Evolutionary conservation across 805 yeast genomes (phyloP).

Genomic region (Monosporozyma servazzii): DNA sequence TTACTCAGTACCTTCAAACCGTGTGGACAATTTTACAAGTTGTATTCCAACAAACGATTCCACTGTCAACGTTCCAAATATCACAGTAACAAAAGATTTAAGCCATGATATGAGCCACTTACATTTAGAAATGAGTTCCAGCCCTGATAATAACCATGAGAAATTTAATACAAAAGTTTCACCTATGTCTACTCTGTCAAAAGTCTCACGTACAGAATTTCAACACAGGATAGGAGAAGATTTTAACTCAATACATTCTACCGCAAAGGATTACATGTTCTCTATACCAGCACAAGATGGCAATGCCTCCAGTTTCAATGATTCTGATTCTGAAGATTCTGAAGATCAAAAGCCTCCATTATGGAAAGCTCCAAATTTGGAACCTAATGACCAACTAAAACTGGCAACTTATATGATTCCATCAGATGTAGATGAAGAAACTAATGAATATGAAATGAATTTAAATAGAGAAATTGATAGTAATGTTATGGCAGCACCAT

Average conservation of each 20-base stretch:
- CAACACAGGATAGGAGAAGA: not conserved
- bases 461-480: not conserved
- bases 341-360: conserved; percentile 20
- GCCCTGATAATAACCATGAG: not conserved
- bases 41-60: not conserved
- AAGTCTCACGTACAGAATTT: not conserved
- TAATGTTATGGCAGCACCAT: not conserved
- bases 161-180: not conserved
- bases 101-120: conserved; percentile 5
- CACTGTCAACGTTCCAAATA: not conserved
- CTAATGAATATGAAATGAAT: not conserved
- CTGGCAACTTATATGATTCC: conserved; percentile 18
- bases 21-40: not conserved
- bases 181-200: not conserved
- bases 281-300: not conserved
- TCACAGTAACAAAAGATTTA: not conserved
- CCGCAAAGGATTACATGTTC: not conserved
- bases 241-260: not conserved
- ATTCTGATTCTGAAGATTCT: conserved; percentile 6
- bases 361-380: conserved; percentile 34
- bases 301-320: not conserved
- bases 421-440: not conserved
- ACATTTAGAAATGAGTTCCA: not conserved
- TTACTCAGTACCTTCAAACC: conserved; percentile 21
- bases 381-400: conserved; percentile 33